A percentile compares a stretch with the other conserved stretches of the same genome.
These are phyloP conservation scores for Piedraia hortae DNA, from an alignment of 2,329 filamentous ascomycete genomes.

Conservation along the genomic window DNA sequence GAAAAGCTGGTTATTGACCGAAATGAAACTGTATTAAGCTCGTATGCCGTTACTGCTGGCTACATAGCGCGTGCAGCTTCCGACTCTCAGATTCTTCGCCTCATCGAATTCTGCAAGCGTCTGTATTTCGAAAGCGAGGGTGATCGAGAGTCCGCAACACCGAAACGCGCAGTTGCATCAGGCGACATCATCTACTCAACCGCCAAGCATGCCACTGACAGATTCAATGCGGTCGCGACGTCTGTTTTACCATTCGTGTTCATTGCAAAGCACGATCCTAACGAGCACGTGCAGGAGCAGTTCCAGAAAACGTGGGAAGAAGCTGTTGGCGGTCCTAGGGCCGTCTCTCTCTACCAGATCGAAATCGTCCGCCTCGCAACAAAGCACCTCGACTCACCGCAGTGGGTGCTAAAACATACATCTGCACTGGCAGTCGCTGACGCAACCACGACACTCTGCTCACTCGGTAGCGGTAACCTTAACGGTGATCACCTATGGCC, in stretches of 20 bases:
- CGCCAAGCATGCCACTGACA: conserved; percentile 66
- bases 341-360: conserved; percentile 54
- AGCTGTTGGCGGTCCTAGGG: conserved; percentile 61
- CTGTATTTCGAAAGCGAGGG: conserved; percentile 67
- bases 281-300: conserved; percentile 51
- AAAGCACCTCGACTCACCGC: conserved; percentile 44
- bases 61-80: conserved; percentile 48
- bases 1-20: conserved; percentile 65
- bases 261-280: conserved; percentile 59
- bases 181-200: conserved; percentile 63
- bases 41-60: conserved; percentile 63
- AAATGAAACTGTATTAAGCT: conserved; percentile 77
- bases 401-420: conserved; percentile 78
- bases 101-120: conserved; percentile 29
- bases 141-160: conserved; percentile 27
- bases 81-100: conserved; percentile 28
- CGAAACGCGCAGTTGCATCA: conserved; percentile 27
- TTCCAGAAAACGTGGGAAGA: conserved; percentile 73
- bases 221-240: conserved; percentile 51
- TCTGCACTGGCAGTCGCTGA: conserved; percentile 58
- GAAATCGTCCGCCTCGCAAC: conserved; percentile 51
- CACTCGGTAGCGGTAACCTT: conserved; percentile 6
- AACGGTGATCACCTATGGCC: conserved; percentile 38
- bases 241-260: conserved; percentile 67
- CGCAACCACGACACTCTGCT: conserved; percentile 33